phyloP scores from a whole-genome alignment of 345 rosid genomes.

The Rhizophora mangle region DNA sequence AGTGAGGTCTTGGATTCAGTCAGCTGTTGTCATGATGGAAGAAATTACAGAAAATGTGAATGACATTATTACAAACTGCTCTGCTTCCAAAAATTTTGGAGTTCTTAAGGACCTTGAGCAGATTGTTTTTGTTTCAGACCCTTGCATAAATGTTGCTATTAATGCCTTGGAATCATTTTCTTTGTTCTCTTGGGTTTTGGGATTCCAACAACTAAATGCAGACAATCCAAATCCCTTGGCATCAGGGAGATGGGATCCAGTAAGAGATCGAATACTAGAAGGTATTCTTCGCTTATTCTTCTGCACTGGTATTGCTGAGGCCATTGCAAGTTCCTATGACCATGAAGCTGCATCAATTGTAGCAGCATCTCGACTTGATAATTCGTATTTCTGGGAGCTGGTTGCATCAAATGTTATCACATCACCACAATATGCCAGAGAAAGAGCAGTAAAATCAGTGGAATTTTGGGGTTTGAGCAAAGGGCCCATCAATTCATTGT shows the following conservation, averaged over 20 bases:
- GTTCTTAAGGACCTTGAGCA: conserved; percentile 47
- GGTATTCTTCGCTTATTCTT: conserved; percentile 84
- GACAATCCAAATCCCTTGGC: conserved; percentile 30
- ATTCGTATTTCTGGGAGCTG: conserved; percentile 69
- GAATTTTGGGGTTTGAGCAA: conserved; percentile 87
- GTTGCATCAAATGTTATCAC: conserved; percentile 61
- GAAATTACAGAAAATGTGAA: conserved; percentile 76
- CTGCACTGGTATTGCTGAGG: conserved; percentile 84
- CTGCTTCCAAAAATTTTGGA: conserved; percentile 41
- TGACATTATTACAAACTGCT: conserved; percentile 41
- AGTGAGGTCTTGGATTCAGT: conserved; percentile 71
- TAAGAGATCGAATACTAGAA: conserved; percentile 63
- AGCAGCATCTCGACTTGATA: conserved; percentile 54
- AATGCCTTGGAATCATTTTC: conserved; percentile 72
- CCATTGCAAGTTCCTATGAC: conserved; percentile 60
- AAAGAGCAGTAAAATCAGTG: conserved; percentile 77
- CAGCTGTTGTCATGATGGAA: conserved; percentile 87
- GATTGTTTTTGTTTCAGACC: conserved; percentile 51
- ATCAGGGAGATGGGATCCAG: conserved; percentile 52
- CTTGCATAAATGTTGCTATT: conserved; percentile 45
- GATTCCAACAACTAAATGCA: conserved; percentile 31
- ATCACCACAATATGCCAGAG: conserved; percentile 63
- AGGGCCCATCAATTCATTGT: conserved; percentile 77
- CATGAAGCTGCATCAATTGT: conserved; percentile 63
- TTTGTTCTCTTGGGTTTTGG: conserved; percentile 40